These are phyloP conservation scores for Fimicolochytrium jonesii DNA, from an alignment of 192 early-diverging fungal species.

Conservation along the genomic window DNA sequence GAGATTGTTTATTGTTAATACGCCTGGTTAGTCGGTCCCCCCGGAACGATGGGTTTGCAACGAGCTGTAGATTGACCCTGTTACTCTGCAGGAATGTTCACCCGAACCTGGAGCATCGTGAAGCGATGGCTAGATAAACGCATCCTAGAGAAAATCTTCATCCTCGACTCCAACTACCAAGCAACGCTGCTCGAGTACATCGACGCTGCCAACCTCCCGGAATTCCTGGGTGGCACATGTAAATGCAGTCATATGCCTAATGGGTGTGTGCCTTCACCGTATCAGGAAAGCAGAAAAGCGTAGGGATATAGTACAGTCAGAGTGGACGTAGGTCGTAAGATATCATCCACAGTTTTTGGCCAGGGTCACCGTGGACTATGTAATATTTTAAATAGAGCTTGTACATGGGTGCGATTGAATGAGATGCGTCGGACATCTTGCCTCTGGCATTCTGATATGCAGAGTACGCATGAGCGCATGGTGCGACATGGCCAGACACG, in stretches of 20 bases:
- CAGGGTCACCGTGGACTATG: too few species aligned
- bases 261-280: constrained; percentile 21
- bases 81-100: constrained; percentile 15
- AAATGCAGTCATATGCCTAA: constrained; percentile 23
- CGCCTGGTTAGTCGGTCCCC: constrained; percentile 4
- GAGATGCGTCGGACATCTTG: too few species aligned
- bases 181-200: constrained; percentile 25
- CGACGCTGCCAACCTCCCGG: constrained; percentile 26
- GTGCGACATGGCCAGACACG: too few species aligned
- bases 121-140: constrained; percentile 31
- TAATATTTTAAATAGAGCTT: too few species aligned
- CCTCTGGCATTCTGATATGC: too few species aligned
- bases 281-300: not conserved
- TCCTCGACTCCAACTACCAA: constrained; percentile 11
- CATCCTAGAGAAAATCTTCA: constrained; percentile 28
- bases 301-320: too few species aligned
- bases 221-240: constrained; percentile 24
- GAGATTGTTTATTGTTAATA: constrained; percentile 27
- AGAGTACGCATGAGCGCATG: too few species aligned
- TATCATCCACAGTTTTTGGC: too few species aligned
- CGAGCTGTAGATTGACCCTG: not conserved
- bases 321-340: too few species aligned
- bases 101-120: constrained; percentile 23
- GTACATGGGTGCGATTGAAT: too few species aligned
- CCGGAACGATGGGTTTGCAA: too few species aligned